Base-by-base conservation (phyloP, 805 yeast species). In the Pichia pseudocactophila region DNA sequence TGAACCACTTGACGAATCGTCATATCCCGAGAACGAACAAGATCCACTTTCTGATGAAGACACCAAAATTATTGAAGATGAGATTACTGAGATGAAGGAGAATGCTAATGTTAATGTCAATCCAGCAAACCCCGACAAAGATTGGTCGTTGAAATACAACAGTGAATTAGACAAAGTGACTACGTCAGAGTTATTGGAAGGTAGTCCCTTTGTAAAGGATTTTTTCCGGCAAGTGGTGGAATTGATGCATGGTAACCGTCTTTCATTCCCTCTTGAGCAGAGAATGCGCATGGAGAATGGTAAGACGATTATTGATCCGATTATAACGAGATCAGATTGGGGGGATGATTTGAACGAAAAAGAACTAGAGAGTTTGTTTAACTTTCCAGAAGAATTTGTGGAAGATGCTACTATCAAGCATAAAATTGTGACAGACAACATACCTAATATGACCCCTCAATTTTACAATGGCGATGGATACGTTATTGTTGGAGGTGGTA, bases 341-440 rank as follows among this genome's bases (percentile, higher is more conserved):
- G 3, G 13, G 11, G 51, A 52, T 18, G 33, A 43, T 1, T 20
- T 44, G 11, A 40, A 48, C 4, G 51, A 50, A 34, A 26, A 30
- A 15, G 42, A 40, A 15, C 22, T 34, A 2, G 7, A 12, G 2
- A 15, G 17, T 2, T 39, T 49, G n/a, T 42, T 58, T 45, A 30
- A 40, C 12, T 58, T 58, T 33, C 49, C 62, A 12, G 61, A 61
- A 1, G 58, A 61, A 0, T 80, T 78, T 48, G 54, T 76, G 20
- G 49, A 51, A 2, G 66, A 68, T 40, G 61, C 80, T 64, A 65
- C 54, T 12, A 46, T 49, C 9, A 68, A 78, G 15, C 87, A 80
- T 57, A 45, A 52, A 9, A 55, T 55, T 36, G 70, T 76, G 13
- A 66, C 74, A 26, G 55, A 57, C 4, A 61, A 61, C 25, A 56